Evolutionary conservation across 352 stramenopile genomes (phyloP).

Genomic region (Pythium diclinum): DNA sequence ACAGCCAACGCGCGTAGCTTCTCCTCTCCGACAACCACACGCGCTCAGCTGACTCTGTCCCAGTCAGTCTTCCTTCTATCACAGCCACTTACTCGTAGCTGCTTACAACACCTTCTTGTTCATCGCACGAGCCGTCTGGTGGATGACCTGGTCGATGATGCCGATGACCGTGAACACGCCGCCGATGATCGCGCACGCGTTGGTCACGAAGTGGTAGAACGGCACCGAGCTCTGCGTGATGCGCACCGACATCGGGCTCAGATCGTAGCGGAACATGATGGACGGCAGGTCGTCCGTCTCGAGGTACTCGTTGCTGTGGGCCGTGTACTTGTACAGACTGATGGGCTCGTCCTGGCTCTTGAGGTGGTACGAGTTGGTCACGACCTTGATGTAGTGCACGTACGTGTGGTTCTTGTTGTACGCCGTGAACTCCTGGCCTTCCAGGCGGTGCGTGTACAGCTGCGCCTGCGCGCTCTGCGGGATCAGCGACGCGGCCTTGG

Average conservation of each 20-base stretch:
- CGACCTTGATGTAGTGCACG: slow-evolving; percentile 99
- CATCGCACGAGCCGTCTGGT: slow-evolving; percentile 79
- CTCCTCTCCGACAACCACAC: neutral
- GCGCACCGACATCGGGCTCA: slow-evolving; percentile 92
- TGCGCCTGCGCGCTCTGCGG: slow-evolving; percentile 87
- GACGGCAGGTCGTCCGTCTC: slow-evolving; percentile 83
- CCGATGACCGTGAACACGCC: slow-evolving; percentile 83
- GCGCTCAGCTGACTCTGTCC: neutral
- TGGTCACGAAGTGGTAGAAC: slow-evolving; percentile 85
- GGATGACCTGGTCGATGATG: slow-evolving; percentile 83
- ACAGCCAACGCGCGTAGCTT: neutral
- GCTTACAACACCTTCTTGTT: slow-evolving; percentile 90
- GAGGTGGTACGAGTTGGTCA: slow-evolving; percentile 91
- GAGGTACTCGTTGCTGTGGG: slow-evolving; percentile 86
- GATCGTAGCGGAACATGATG: slow-evolving; percentile 91
- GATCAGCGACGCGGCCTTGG: slow-evolving; percentile 60
- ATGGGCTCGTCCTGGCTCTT: slow-evolving; percentile 40
- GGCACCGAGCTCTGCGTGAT: slow-evolving; percentile 90
- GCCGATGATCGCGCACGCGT: slow-evolving; percentile 77
- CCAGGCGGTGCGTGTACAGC: slow-evolving; percentile 93
- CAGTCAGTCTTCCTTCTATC: slow-evolving; percentile 4
- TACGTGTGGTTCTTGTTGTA: slow-evolving; percentile 95
- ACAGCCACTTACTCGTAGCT: slow-evolving; percentile 12
- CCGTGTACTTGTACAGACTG: slow-evolving; percentile 90
- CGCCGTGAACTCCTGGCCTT: slow-evolving; percentile 89